Evolutionary conservation across 208 protist genomes (phyloP).

Genomic region (Trypanosoma boissoni): DNA sequence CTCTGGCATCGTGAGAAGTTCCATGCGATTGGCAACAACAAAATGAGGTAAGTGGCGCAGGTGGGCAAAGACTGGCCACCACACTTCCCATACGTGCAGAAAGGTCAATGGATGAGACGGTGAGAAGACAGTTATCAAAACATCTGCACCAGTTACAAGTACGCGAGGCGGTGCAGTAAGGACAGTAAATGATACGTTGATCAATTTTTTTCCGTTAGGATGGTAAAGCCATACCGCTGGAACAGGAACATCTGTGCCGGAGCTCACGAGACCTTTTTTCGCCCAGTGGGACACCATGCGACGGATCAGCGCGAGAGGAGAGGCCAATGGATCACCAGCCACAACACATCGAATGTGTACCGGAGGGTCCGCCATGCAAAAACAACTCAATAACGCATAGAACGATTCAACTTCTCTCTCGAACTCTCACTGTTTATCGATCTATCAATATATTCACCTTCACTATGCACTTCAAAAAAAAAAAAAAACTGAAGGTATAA

Average conservation of each 20-base stretch:
- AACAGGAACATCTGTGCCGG: background rate
- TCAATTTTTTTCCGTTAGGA: background rate
- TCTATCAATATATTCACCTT: too few species aligned
- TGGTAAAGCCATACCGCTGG: background rate
- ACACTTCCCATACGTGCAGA: conserved; percentile 17
- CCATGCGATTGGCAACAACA: conserved; percentile 10
- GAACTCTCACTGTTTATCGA: too few species aligned
- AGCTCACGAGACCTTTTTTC: background rate
- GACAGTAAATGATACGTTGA: conserved; percentile 14
- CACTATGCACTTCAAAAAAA: too few species aligned
- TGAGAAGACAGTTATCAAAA: conserved; percentile 10
- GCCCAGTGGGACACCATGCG: background rate
- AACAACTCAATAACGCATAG: background rate
- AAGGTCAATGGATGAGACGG: conserved; percentile 14
- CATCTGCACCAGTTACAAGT: conserved; percentile 16
- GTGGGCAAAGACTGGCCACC: conserved; percentile 22
- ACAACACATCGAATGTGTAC: background rate
- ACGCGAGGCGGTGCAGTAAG: conserved; percentile 5
- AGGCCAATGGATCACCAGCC: conserved; percentile 8
- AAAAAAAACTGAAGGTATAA: too few species aligned
- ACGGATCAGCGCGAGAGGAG: background rate
- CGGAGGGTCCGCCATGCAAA: background rate
- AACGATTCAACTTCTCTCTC: too few species aligned
- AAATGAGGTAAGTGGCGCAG: conserved; percentile 4
- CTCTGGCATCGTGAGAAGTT: conserved; percentile 6